phyloP scores from a whole-genome alignment of 2,329 filamentous ascomycete species.

The Chrysoporthe cubensis region DNA sequence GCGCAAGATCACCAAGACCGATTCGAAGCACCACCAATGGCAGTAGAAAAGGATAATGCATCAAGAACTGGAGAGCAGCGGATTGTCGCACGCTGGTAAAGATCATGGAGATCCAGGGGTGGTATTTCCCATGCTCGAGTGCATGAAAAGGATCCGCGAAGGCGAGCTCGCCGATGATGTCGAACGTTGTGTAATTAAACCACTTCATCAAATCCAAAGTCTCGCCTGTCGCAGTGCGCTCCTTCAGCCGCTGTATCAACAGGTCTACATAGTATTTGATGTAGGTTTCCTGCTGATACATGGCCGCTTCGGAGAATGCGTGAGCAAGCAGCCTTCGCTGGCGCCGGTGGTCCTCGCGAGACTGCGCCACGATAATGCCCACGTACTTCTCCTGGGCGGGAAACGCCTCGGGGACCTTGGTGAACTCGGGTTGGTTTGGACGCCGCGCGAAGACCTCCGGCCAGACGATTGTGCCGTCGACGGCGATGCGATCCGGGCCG shows the following conservation, averaged over 20 bases:
- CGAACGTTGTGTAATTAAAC: constrained; percentile 43
- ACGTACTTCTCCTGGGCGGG: constrained; percentile 1
- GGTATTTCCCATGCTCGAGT: constrained; percentile 34
- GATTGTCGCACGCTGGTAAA: not conserved
- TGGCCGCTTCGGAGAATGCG: constrained; percentile 11
- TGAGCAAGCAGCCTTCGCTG: constrained; percentile 13
- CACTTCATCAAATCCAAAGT: constrained; percentile 37
- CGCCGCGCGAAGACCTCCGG: constrained; percentile 13
- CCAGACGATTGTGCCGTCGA: constrained; percentile 14
- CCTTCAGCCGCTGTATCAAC: constrained; percentile 13
- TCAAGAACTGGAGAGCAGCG: not conserved
- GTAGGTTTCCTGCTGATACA: constrained; percentile 13
- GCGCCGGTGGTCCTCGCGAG: constrained; percentile 14
- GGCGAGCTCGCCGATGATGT: constrained; percentile 39
- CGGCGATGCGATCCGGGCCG: constrained; percentile 13
- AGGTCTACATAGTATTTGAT: constrained; percentile 9
- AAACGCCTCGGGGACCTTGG: constrained; percentile 6
- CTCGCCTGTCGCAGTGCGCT: constrained; percentile 24
- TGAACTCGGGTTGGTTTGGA: constrained; percentile 8
- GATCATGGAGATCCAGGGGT: constrained; percentile 34
- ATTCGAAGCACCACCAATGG: not conserved
- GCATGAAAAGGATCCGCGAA: constrained; percentile 48
- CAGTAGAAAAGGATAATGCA: not conserved
- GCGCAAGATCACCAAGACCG: not conserved
- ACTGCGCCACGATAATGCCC: constrained; percentile 3